Evolutionary conservation across 208 protist genomes (phyloP).

Genomic region (Porcisia deanei): DNA sequence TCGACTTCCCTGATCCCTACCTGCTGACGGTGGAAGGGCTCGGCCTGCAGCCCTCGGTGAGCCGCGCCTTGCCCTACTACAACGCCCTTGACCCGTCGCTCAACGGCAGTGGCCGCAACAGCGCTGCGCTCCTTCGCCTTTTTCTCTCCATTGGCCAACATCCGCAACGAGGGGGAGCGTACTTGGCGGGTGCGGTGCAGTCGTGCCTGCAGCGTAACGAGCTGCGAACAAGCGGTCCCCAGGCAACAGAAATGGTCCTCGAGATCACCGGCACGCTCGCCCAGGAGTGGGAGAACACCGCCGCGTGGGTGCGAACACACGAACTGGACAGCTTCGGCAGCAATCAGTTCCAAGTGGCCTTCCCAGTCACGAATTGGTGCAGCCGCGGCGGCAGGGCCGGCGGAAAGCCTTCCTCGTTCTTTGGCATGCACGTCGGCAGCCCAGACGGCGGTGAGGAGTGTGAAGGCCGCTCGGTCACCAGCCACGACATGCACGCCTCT

Average conservation of each 20-base stretch:
- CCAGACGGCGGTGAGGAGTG: background rate
- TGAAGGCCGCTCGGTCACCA: slow-evolving; percentile 3
- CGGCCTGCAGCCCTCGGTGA: slow-evolving; percentile 82
- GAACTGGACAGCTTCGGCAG: slow-evolving; percentile 82
- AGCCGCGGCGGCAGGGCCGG: slow-evolving; percentile 5
- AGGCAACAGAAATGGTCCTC: slow-evolving; percentile 91
- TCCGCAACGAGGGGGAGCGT: slow-evolving; percentile 90
- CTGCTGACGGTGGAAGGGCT: slow-evolving; percentile 94
- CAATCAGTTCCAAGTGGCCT: slow-evolving; percentile 94
- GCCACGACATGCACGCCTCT: background rate
- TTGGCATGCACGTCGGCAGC: background rate
- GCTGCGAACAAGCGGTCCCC: slow-evolving; percentile 43
- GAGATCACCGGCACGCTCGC: slow-evolving; percentile 71
- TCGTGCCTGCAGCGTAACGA: slow-evolving; percentile 88
- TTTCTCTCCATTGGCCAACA: slow-evolving; percentile 94
- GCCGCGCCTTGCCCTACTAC: slow-evolving; percentile 74
- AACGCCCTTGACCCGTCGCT: slow-evolving; percentile 97
- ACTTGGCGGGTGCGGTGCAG: slow-evolving; percentile 94
- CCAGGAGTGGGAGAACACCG: slow-evolving; percentile 95
- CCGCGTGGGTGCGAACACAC: slow-evolving; percentile 94
- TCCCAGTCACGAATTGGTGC: slow-evolving; percentile 34
- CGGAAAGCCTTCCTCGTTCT: background rate
- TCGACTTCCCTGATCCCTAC: slow-evolving; percentile 59
- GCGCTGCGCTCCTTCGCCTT: slow-evolving; percentile 90
- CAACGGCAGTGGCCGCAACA: slow-evolving; percentile 91